These are phyloP conservation scores for Eimeria necatrix DNA, from an alignment of 169 alveolate species.

Conservation along the genomic window DNA sequence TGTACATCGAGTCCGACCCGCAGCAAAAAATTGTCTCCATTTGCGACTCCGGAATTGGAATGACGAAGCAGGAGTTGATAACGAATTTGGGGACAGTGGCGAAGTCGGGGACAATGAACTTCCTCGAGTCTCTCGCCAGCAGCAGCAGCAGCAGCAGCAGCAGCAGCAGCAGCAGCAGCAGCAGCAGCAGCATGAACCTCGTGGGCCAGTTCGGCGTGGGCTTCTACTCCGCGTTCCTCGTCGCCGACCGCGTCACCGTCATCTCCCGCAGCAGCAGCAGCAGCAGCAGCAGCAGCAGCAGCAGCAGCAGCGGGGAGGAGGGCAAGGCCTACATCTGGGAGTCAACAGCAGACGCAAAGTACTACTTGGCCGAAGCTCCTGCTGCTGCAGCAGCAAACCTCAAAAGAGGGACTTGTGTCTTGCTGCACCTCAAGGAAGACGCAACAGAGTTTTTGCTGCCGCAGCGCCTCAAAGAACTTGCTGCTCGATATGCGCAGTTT, in stretches of 20 bases:
- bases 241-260: slow-evolving; percentile 98
- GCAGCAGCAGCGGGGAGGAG: slow-evolving; percentile 81
- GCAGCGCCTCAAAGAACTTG: slow-evolving; percentile 92
- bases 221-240: slow-evolving; percentile 99
- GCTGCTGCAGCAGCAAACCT: slow-evolving; percentile 98
- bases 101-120: slow-evolving; percentile 97
- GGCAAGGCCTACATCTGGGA: slow-evolving; percentile 99
- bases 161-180: slow-evolving; percentile 88
- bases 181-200: slow-evolving; percentile 96
- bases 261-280: slow-evolving; percentile 93
- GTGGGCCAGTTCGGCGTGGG: slow-evolving; percentile 99
- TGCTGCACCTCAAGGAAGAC: slow-evolving; percentile 98
- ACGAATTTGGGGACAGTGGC: slow-evolving; percentile 99
- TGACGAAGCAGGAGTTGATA: slow-evolving; percentile 99
- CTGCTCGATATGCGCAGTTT: slow-evolving; percentile 97
- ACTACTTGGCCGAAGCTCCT: slow-evolving; percentile 97
- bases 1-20: background rate
- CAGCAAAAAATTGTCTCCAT: background rate
- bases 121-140: slow-evolving; percentile 97
- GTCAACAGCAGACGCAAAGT: slow-evolving; percentile 97
- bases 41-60: slow-evolving; percentile 99
- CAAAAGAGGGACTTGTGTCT: slow-evolving; percentile 98
- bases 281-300: no score
- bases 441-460: slow-evolving; percentile 96
- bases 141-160: slow-evolving; percentile 88